Evolutionary conservation across 2,329 filamentous ascomycete species (phyloP).

Genomic region (Fusarium sp.): DNA sequence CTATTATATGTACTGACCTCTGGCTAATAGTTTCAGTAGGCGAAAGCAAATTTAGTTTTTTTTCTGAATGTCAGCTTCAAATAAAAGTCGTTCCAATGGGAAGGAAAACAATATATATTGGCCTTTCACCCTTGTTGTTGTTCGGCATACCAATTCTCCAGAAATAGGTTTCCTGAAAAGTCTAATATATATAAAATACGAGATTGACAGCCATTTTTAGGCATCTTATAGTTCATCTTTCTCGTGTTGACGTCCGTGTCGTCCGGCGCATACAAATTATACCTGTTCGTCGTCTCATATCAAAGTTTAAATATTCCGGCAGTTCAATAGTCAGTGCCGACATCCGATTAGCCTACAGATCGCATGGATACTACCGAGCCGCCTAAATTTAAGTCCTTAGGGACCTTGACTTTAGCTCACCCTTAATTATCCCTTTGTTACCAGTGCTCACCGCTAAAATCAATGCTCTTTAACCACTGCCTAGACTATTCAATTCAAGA

Average conservation of each 20-base stretch:
- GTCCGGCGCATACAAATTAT: background rate
- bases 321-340: background rate
- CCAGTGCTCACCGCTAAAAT: background rate
- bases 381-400: background rate
- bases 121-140: background rate
- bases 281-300: background rate
- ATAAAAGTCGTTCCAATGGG: fast-evolving
- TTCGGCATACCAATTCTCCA: background rate
- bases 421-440: background rate
- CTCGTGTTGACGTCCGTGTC: background rate
- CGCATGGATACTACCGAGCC: background rate
- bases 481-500: background rate
- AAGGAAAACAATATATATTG: background rate
- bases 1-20: background rate
- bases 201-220: fast-evolving
- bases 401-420: background rate
- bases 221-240: background rate
- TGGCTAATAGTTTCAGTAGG: fast-evolving
- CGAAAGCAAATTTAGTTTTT: background rate
- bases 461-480: background rate
- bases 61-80: background rate
- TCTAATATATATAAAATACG: background rate
- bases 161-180: background rate
- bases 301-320: background rate
- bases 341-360: background rate